Percentiles rank a stretch among this genome's conserved stretches.
phyloP scores from a whole-genome alignment of 2,329 filamentous ascomycete genomes.

The Claviceps humidiphila region DNA sequence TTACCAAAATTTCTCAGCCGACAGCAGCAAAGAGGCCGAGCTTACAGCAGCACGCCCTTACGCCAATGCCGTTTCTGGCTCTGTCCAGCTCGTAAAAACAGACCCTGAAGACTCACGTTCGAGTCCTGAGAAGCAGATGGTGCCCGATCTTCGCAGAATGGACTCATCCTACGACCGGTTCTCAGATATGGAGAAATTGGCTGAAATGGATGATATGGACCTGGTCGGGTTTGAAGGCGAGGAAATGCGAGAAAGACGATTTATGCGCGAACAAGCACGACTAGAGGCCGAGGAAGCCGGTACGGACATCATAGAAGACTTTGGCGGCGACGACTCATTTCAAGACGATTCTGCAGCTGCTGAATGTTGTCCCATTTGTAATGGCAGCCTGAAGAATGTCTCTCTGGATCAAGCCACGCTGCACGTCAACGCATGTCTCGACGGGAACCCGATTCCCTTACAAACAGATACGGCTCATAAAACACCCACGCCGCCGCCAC shows the following conservation, averaged over 20 bases:
- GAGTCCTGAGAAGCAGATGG: slow-evolving; percentile 10
- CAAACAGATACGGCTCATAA: slow-evolving; percentile 21
- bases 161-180: slow-evolving; percentile 21
- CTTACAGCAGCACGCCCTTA: too few species aligned
- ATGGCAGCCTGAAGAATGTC: slow-evolving; percentile 44
- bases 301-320: slow-evolving; percentile 22
- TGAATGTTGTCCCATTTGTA: slow-evolving; percentile 64
- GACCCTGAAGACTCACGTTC: slow-evolving; percentile 5
- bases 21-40: too few species aligned
- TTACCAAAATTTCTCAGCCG: too few species aligned
- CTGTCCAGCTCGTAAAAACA: neutral
- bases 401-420: slow-evolving; percentile 55
- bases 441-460: slow-evolving; percentile 58
- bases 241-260: slow-evolving; percentile 52
- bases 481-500: slow-evolving; percentile 3
- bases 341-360: slow-evolving; percentile 18
- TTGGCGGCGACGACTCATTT: slow-evolving; percentile 18
- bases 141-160: slow-evolving; percentile 9
- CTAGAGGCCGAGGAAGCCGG: slow-evolving; percentile 46
- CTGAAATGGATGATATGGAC: slow-evolving; percentile 43
- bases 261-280: slow-evolving; percentile 63
- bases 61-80: too few species aligned
- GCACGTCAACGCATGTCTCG: slow-evolving; percentile 88
- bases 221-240: slow-evolving; percentile 43
- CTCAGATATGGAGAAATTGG: slow-evolving; percentile 20